Evolutionary conservation across 2,329 filamentous ascomycete genomes (phyloP), one percentile per base, ranked within the genome.

Genomic region (Aspergillus ibericus): DNA sequence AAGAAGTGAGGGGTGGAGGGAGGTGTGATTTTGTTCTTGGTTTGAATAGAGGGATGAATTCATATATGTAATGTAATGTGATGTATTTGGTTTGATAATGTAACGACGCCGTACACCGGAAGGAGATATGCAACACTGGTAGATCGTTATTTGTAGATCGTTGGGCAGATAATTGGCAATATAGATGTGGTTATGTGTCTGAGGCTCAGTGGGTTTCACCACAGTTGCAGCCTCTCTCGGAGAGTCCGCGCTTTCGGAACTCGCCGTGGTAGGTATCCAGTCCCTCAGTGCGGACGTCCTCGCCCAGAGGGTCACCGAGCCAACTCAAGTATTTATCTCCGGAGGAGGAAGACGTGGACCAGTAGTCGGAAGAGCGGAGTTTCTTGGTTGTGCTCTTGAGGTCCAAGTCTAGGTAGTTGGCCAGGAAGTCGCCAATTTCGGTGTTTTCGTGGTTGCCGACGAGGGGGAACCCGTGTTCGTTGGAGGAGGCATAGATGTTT

Each of bases 401-500:
- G 70, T 97, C 88, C 1, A 98, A 85, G 50, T 85, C 84, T 0
- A 99, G 83, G 70, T 95, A 99, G 8, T 86, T 79, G 7, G 86
- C 81, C 58, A 99, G 77, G 74, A 97, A 99, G 46, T 84, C 80
- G 34, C 95, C 95, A 1, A 99, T 83, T 25, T 98, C 92, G 0
- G 88, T 98, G 72, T 99, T 99, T 80, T 99, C 95, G 55, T 96
- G 88, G 73, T 98, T 98, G 7, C 93, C 93, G 3, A 85, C 79
- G 6, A 96, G 81, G 13, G 83, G 80, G 44, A 84, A 82, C 0
- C 88, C 85, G 29, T 80, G 78, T 36, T 84, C 82, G 0, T 85
- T 82, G 3, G 90, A 87, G 0, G 90, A 93, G 53, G 90, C 89
- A 78, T 98, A 99, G 65, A 99, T 91, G 75, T 99, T 99, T 50